Base-by-base conservation (phyloP, 805 yeast species). In the Nakazawaea anatomiae region DNA sequence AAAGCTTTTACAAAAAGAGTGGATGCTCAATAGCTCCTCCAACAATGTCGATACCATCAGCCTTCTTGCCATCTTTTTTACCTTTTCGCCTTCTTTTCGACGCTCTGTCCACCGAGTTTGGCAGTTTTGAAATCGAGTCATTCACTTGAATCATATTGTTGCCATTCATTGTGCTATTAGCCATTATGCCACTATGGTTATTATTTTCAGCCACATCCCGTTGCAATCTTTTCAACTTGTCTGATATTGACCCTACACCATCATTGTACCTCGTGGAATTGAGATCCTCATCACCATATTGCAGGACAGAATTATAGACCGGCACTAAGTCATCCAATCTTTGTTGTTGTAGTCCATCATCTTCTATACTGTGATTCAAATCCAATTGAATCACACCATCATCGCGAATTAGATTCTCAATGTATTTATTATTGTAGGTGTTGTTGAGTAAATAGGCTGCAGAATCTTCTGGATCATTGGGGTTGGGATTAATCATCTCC, bases 21-120 rank as follows among this genome's bases (percentile, higher is more conserved):
- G 79, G 79, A 9, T 74, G 67, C 52, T 74, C 79, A 44, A 73
- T 70, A 6, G 74, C 75, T 9, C 74, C 75, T 10, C 74, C 74
- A 39, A 69, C 72, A 1, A 70, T 66, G 41, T 64, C 63, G n/a
- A 65, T 52, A n/a, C 56, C 49, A 30, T 46, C 49, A 31, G 35
- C 11, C 29, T 25, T 9, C 7, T 59, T 39, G 59, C 59, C 30
- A 55, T 54, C 36, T 58, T 55, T 48, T 49, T 61, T 43, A 44
- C 49, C 30, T 25, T 42, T 36, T 43, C 36, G 6, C 50, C 27
- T 25, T 38, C 41, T n/a, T 31, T 36, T n/a, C 30, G 11, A 30
- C 25, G 10, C 18, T 25, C 8, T n/a, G 10, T 27, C 14, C 31
- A 12, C 11, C 25, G 27, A 5, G 18, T 6, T 11, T 35, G 18